A percentile compares a stretch with the other conserved stretches of the same genome.
These are phyloP conservation scores for Pseudoperonospora humuli DNA, from an alignment of 352 stramenopile species.

Conservation along the genomic window DNA sequence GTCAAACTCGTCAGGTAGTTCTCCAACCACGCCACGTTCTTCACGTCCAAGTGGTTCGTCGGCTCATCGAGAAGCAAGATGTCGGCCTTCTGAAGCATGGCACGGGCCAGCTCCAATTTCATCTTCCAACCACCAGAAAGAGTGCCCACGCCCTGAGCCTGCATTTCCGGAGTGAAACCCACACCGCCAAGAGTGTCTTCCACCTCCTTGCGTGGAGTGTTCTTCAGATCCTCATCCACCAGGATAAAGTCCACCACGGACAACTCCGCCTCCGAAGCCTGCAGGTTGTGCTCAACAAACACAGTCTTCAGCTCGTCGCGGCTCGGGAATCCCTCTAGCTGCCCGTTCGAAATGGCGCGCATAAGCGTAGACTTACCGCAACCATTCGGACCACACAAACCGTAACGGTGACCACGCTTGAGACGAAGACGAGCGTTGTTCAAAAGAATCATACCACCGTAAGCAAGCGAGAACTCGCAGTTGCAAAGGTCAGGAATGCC, in stretches of 20 bases:
- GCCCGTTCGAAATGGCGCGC: conserved; percentile 92
- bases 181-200: conserved; percentile 87
- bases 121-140: conserved; percentile 95
- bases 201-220: conserved; percentile 84
- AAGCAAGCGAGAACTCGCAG: conserved; percentile 98
- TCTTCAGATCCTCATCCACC: conserved; percentile 86
- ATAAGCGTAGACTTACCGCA: conserved; percentile 96
- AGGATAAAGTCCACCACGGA: conserved; percentile 82
- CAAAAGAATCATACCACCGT: conserved; percentile 89
- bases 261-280: conserved; percentile 84
- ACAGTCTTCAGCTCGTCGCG: conserved; percentile 92
- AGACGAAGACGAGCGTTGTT: conserved; percentile 88
- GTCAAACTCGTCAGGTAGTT: conserved; percentile 84
- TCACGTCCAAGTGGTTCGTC: conserved; percentile 92
- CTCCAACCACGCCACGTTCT: conserved; percentile 90
- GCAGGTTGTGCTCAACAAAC: conserved; percentile 96
- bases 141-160: conserved; percentile 85
- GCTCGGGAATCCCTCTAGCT: conserved; percentile 95
- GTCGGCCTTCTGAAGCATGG: conserved; percentile 93
- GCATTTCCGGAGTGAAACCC: conserved; percentile 93
- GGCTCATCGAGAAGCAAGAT: conserved; percentile 95
- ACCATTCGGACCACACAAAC: conserved; percentile 90
- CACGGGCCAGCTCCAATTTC: conserved; percentile 91
- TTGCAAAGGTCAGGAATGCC: conserved; percentile 97
- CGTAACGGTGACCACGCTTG: conserved; percentile 89